Conservation (phyloP, 331 rosid species). For the Saraca asoca region DNA sequence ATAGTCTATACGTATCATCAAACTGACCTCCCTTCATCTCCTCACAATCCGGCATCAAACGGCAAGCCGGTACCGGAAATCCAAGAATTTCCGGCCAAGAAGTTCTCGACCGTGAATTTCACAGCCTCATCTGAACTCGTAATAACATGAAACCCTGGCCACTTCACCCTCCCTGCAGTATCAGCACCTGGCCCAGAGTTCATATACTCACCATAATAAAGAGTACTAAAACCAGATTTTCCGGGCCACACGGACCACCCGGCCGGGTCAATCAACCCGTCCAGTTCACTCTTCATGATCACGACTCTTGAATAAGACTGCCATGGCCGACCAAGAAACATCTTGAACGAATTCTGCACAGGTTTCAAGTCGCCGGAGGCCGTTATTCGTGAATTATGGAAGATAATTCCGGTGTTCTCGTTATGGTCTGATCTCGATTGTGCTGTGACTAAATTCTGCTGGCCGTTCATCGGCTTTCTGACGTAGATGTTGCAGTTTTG, state of each 20-base stretch:
- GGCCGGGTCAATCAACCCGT: slow-evolving; percentile 16
- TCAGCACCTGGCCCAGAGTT: slow-evolving; percentile 44
- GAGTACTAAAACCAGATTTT: slow-evolving; percentile 4
- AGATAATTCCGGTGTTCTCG: slow-evolving; percentile 45
- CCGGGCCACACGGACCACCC: slow-evolving; percentile 48
- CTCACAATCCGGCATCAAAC: slow-evolving; percentile 40
- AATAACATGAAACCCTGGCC: slow-evolving; percentile 37
- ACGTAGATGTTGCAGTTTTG: slow-evolving; percentile 39
- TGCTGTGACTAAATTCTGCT: slow-evolving; percentile 33
- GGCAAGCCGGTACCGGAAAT: slow-evolving; percentile 45
- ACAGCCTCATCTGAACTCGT: slow-evolving; percentile 30
- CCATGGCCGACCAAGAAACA: slow-evolving; percentile 48
- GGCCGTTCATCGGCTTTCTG: slow-evolving; percentile 13
- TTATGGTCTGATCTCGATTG: slow-evolving; percentile 38
- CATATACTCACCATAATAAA: slow-evolving; percentile 40
- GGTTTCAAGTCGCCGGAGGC: slow-evolving; percentile 36
- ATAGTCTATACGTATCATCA: too few relatives aligned
- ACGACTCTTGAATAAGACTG: slow-evolving; percentile 41
- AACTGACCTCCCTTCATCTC: too few relatives aligned
- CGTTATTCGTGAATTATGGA: slow-evolving; percentile 34
- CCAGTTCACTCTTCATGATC: slow-evolving; percentile 38
- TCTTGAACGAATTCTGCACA: slow-evolving; percentile 1
- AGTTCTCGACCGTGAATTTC: slow-evolving; percentile 36
- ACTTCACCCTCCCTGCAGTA: slow-evolving; percentile 31
- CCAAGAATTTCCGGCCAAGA: slow-evolving; percentile 43